Evolutionary conservation across 495 filamentous ascomycete genomes (phyloP).

Genomic region (Daldinia decipiens): DNA sequence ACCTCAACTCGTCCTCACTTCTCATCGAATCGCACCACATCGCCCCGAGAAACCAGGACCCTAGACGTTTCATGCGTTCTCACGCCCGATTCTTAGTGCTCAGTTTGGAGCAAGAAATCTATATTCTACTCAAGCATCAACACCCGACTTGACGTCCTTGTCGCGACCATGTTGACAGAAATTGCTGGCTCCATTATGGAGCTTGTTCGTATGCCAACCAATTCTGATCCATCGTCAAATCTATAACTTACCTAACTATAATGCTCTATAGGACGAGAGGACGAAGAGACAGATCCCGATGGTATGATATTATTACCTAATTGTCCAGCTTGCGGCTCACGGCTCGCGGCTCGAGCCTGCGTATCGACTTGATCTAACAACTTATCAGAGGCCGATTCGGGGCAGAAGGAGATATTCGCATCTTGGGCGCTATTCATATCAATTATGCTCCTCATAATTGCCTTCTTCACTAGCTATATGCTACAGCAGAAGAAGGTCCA

Average conservation of each 20-base stretch:
- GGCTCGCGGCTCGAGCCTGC: slow-evolving; percentile 9
- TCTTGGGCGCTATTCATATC: slow-evolving; percentile 98
- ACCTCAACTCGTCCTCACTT: slow-evolving; percentile 1
- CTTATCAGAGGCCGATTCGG: slow-evolving; percentile 56
- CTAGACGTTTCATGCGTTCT: slow-evolving; percentile 39
- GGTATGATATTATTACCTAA: slow-evolving; percentile 49
- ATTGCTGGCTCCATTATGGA: slow-evolving; percentile 53
- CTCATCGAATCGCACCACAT: slow-evolving; percentile 2
- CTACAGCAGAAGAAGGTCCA: slow-evolving; percentile 95
- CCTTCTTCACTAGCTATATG: slow-evolving; percentile 96
- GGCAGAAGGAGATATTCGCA: slow-evolving; percentile 87
- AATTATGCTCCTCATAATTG: slow-evolving; percentile 89
- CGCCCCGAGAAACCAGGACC: neutral
- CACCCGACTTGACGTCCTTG: slow-evolving; percentile 30
- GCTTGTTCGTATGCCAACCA: slow-evolving; percentile 54
- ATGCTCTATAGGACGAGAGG: slow-evolving; percentile 54
- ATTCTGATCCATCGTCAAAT: slow-evolving; percentile 3
- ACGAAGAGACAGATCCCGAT: slow-evolving; percentile 62
- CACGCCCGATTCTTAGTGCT: slow-evolving; percentile 39
- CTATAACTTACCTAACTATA: slow-evolving; percentile 36
- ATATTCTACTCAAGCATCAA: slow-evolving; percentile 24
- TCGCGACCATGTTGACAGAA: slow-evolving; percentile 49
- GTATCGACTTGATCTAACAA: slow-evolving; percentile 39
- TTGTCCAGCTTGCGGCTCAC: slow-evolving; percentile 23
- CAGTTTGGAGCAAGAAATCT: slow-evolving; percentile 39